Evolutionary conservation across 2,329 filamentous ascomycete species (phyloP).

Genomic region (Setomelanomma holmii): DNA sequence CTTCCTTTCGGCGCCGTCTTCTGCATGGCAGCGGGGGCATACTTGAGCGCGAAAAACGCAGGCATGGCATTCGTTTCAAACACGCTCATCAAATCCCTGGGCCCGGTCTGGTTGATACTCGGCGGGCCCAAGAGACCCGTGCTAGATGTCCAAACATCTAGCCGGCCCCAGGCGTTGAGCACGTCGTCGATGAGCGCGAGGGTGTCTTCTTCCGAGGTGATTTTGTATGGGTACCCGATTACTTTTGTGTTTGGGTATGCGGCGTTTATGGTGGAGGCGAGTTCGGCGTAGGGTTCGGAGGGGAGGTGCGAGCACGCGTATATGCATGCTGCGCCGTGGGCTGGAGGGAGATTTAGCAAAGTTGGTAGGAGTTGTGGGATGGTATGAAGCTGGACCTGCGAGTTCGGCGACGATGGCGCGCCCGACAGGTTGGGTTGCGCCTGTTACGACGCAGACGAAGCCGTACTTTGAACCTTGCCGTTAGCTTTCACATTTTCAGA

Average conservation of each 20-base stretch:
- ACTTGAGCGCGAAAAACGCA: conserved; percentile 70
- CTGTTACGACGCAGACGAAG: conserved; percentile 70
- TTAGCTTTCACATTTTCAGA: not conserved
- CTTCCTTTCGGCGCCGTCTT: conserved; percentile 63
- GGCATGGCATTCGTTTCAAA: conserved; percentile 68
- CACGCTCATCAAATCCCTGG: conserved; percentile 62
- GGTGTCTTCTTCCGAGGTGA: conserved; percentile 66
- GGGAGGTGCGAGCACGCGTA: conserved; percentile 63
- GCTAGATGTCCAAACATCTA: conserved; percentile 67
- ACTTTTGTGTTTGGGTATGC: conserved; percentile 63
- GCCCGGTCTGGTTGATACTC: conserved; percentile 61
- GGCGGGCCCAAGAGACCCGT: conserved; percentile 65
- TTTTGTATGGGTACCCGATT: conserved; percentile 67
- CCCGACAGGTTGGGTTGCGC: conserved; percentile 67
- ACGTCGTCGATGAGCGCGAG: conserved; percentile 68
- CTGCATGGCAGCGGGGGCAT: conserved; percentile 68
- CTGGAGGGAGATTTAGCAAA: conserved; percentile 41
- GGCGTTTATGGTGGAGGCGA: conserved; percentile 54
- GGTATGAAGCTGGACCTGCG: conserved; percentile 53
- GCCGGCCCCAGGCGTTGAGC: conserved; percentile 63
- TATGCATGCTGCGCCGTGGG: conserved; percentile 69
- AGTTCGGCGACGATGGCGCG: conserved; percentile 66
- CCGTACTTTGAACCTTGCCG: conserved; percentile 57
- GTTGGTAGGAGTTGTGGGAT: not conserved
- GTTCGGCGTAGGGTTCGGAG: conserved; percentile 50